Evolutionary conservation across 495 filamentous ascomycete genomes (phyloP).

Genomic region (Massariosphaeria phaeospora): DNA sequence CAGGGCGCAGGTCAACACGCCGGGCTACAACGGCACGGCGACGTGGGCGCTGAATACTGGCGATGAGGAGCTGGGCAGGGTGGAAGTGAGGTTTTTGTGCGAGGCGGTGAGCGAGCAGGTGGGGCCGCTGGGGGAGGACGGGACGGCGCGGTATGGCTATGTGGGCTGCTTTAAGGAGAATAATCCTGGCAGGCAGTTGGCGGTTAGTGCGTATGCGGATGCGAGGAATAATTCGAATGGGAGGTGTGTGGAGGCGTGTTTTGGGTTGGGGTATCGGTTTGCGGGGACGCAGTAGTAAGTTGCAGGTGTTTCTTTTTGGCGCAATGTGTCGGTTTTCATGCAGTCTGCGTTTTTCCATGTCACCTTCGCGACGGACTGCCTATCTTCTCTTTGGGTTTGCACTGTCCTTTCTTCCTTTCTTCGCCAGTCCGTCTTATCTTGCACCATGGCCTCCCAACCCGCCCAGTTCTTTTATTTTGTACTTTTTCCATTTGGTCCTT

Average conservation of each 20-base stretch:
- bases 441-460: too few relatives aligned
- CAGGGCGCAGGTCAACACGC: conserved; percentile 46
- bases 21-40: conserved; percentile 41
- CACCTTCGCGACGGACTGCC: too few relatives aligned
- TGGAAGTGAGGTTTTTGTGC: conserved; percentile 39
- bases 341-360: too few relatives aligned
- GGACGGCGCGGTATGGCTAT: conserved; percentile 33
- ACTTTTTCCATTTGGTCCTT: too few relatives aligned
- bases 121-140: conserved; percentile 35
- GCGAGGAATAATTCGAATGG: conserved; percentile 11
- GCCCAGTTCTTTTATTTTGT: too few relatives aligned
- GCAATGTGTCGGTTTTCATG: too few relatives aligned
- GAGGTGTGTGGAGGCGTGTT: conserved; percentile 22
- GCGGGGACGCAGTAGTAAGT: conserved; percentile 52
- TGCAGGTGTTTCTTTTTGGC: too few relatives aligned
- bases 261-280: conserved; percentile 39
- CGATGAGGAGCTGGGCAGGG: conserved; percentile 44
- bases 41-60: conserved; percentile 47
- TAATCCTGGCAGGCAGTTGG: conserved; percentile 23
- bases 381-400: too few relatives aligned
- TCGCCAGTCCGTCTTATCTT: too few relatives aligned
- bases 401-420: too few relatives aligned
- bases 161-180: conserved; percentile 37
- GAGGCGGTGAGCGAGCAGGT: conserved; percentile 38
- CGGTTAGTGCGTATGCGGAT: conserved; percentile 9